These are phyloP conservation scores for Calonectria pseudoturangicola DNA, from an alignment of 2,329 filamentous ascomycete species.

Conservation along the genomic window DNA sequence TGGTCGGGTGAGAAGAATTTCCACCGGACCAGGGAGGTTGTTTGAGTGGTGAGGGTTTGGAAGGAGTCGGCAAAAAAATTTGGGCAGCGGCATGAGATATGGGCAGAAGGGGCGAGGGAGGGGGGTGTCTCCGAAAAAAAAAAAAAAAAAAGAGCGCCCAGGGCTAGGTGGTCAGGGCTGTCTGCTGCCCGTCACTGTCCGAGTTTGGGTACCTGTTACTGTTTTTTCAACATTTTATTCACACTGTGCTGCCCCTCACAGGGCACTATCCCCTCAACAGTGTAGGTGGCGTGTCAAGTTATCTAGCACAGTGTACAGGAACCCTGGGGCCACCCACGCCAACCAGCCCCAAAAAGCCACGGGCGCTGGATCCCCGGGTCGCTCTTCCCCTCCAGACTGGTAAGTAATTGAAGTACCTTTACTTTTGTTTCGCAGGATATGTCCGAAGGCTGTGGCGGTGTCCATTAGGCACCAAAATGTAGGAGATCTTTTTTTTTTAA, in stretches of 20 bases:
- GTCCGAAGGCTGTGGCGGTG: conserved; percentile 21
- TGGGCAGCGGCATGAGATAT: conserved; percentile 62
- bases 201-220: conserved; percentile 19
- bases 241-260: conserved; percentile 19
- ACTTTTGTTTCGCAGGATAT: conserved; percentile 17
- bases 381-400: background rate
- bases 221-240: conserved; percentile 1
- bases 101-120: conserved; percentile 56
- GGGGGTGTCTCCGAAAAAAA: conserved; percentile 40
- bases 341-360: conserved; percentile 32
- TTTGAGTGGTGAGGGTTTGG: conserved; percentile 61
- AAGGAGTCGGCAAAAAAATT: conserved; percentile 60
- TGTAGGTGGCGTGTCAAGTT: background rate
- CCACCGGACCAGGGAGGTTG: conserved; percentile 62
- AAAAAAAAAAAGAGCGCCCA: conserved; percentile 38
- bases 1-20: conserved; percentile 58
- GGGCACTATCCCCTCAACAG: background rate
- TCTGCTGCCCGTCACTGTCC: conserved; percentile 44
- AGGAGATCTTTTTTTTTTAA: background rate
- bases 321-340: conserved; percentile 26
- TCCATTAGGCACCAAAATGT: background rate
- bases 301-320: conserved; percentile 18
- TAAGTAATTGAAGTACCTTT: conserved; percentile 10
- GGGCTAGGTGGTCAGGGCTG: conserved; percentile 41
- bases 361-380: conserved; percentile 29